phyloP scores from a whole-genome alignment of 1,139 yeast genomes.

The Yamadazyma pseudoaaseri region DNA sequence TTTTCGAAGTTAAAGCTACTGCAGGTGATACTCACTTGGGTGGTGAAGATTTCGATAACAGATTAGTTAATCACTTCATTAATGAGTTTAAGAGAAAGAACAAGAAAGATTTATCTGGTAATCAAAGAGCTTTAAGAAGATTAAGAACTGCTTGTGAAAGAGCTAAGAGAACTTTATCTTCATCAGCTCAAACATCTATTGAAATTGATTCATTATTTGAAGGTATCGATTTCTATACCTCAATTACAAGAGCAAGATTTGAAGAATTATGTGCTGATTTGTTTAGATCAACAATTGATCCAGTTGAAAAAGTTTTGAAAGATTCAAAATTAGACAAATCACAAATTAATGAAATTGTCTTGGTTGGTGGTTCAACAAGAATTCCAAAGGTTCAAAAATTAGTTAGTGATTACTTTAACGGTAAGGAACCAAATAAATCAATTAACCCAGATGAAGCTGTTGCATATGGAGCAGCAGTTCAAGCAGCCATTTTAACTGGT shows the following conservation, averaged over 20 bases:
- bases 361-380: slow-evolving; percentile 48
- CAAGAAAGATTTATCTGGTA: slow-evolving; percentile 35
- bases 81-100: slow-evolving; percentile 40
- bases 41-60: slow-evolving; percentile 66
- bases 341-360: slow-evolving; percentile 38
- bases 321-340: slow-evolving; percentile 43
- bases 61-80: slow-evolving; percentile 35
- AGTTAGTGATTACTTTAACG: slow-evolving; percentile 44
- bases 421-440: slow-evolving; percentile 45
- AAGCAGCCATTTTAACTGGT: slow-evolving; percentile 66
- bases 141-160: slow-evolving; percentile 46
- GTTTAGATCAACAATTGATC: slow-evolving; percentile 43
- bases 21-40: slow-evolving; percentile 99
- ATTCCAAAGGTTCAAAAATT: slow-evolving; percentile 45
- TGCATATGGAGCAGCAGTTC: slow-evolving; percentile 47
- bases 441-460: slow-evolving; percentile 48
- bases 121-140: slow-evolving; percentile 42
- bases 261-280: slow-evolving; percentile 46
- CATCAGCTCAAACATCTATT: slow-evolving; percentile 40
- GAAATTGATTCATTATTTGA: slow-evolving; percentile 41
- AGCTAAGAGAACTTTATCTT: slow-evolving; percentile 43
- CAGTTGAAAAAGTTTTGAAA: slow-evolving; percentile 43
- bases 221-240: slow-evolving; percentile 42
- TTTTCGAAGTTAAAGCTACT: slow-evolving; percentile 94
- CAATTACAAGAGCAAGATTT: slow-evolving; percentile 45